These are phyloP conservation scores for Paecilomyces variotii DNA, from an alignment of 2,329 filamentous ascomycete genomes.

Conservation along the genomic window DNA sequence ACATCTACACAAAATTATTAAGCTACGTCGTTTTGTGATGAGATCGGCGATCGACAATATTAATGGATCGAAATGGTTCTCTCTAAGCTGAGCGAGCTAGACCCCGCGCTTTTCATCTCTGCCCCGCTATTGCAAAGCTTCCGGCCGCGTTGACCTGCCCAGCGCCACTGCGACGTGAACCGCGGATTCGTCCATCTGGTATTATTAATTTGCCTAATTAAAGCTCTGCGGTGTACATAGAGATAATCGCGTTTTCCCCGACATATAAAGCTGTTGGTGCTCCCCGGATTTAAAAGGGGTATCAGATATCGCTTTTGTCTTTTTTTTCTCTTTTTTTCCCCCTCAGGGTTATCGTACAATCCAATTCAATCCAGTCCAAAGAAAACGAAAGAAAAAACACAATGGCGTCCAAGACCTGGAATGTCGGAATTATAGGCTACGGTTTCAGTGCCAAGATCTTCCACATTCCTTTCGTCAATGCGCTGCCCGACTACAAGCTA, in stretches of 20 bases:
- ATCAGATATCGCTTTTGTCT: background rate
- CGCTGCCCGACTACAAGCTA: constrained; percentile 57
- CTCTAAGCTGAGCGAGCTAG: background rate
- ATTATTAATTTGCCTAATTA: background rate
- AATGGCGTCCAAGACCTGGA: constrained; percentile 42
- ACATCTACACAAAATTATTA: background rate
- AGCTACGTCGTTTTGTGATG: background rate
- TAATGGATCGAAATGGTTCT: background rate
- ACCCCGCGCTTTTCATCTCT: background rate
- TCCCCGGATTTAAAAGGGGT: background rate
- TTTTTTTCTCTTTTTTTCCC: too few relatives aligned
- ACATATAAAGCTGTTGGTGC: background rate
- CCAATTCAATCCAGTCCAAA: background rate
- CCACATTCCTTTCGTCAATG: constrained; percentile 70
- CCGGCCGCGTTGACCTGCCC: constrained; percentile 7
- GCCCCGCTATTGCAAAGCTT: constrained; percentile 3
- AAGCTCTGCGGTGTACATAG: background rate
- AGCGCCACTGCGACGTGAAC: constrained; percentile 1
- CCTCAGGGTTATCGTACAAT: background rate
- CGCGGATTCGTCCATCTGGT: background rate
- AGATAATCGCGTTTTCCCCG: background rate
- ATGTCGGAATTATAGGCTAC: constrained; percentile 54
- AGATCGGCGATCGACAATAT: background rate
- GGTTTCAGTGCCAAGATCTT: constrained; percentile 67
- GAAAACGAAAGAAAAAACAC: constrained; percentile 3